phyloP scores from a whole-genome alignment of 495 filamentous ascomycete genomes.

The Podospora didyma region DNA sequence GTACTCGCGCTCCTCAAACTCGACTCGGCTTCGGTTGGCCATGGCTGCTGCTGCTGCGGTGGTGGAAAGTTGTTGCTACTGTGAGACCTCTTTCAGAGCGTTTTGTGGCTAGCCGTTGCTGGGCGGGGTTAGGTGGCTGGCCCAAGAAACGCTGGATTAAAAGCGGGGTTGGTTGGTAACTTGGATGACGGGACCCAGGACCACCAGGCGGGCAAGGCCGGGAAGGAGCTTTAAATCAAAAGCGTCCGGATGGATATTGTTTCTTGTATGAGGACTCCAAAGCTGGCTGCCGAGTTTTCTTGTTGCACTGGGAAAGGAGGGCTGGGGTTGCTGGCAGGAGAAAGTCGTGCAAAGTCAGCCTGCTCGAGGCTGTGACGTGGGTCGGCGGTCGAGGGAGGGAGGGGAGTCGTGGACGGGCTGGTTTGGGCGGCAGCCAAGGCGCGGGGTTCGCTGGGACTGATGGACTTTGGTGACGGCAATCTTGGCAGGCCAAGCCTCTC shows the following conservation, averaged over 20 bases:
- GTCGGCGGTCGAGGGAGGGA: background rate
- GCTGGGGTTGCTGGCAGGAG: background rate
- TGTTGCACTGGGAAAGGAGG: background rate
- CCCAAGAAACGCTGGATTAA: background rate
- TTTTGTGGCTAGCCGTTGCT: slow-evolving; percentile 6
- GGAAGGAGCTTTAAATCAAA: slow-evolving; percentile 1
- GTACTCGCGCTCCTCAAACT: slow-evolving; percentile 41
- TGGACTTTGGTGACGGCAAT: background rate
- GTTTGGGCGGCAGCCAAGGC: slow-evolving; percentile 4
- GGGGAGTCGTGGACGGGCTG: background rate
- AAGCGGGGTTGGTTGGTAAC: background rate
- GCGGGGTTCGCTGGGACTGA: background rate
- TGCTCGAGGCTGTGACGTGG: slow-evolving; percentile 13
- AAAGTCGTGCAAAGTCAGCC: slow-evolving; percentile 1
- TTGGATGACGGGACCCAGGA: background rate
- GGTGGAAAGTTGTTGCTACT: slow-evolving; percentile 4
- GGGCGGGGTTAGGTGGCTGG: slow-evolving; percentile 8
- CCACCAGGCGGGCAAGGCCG: background rate
- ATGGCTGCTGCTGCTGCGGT: slow-evolving; percentile 12
- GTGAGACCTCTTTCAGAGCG: slow-evolving; percentile 2
- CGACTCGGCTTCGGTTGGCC: slow-evolving; percentile 32
- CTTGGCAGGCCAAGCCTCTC: background rate
- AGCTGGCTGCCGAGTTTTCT: background rate
- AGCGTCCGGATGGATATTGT: background rate
- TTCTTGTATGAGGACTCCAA: background rate